Evolutionary conservation across 371 early-diverging fungal genomes (phyloP), one percentile per base, ranked within the genome.

Genomic region (Nematocida ausubeli): DNA sequence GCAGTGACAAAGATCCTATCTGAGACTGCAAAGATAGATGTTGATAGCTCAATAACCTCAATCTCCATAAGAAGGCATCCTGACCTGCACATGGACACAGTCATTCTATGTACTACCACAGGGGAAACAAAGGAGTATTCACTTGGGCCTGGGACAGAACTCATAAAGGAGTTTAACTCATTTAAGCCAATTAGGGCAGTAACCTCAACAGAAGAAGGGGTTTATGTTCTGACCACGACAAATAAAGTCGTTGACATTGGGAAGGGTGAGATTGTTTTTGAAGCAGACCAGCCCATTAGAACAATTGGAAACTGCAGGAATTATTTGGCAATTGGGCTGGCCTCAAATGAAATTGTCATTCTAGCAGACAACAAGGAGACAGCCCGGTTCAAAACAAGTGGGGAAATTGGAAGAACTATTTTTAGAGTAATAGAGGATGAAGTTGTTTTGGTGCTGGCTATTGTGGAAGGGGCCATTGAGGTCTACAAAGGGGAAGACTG

Each of bases 171-270:
- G 37, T 75, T 75, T 44, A 44, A 54, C 34, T 75, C 78, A 35
- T 75, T 75, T 37, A 63, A 75, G 65, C 78, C 78, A 12, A 75
- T 75, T n/a, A 12, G 78, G 22, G 66, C 58, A 47, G 78, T 75
- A 19, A 75, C 66, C 34, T 75, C 78, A 30, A 64, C 78, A 32
- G 63, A 64, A 49, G 35, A 26, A 14, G 78, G 78, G 14, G n/a
- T 75, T 6, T 75, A 63, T 37, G 65, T 64, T 9, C 68, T 75
- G 3, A 75, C 78, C 9, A 75, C 78, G 9, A 65, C 78, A 30
- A 66, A 75, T 44, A 75, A 75, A 34, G 78, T 75, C 19, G 78
- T 75, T 24, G 78, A 75, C 56, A 40, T 64, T 14, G 24, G 35
- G 34, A 66, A 42, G 12, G 50, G 19, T 3, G 55, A 75, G 34